Base-by-base conservation (phyloP, 306 rosid species). In the Lotus japonicus region DNA sequence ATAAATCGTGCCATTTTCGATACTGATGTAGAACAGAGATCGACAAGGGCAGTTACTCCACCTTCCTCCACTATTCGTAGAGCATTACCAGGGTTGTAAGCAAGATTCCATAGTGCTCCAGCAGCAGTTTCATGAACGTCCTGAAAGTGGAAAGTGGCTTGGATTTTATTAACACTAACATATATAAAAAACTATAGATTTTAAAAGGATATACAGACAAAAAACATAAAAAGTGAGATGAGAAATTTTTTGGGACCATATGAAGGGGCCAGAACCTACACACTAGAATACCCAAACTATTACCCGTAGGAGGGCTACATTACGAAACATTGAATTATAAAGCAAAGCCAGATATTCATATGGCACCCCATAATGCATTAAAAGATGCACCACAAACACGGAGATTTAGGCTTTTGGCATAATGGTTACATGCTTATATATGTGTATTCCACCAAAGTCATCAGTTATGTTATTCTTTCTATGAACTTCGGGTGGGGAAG, bases 51-150 rank as follows among this genome's bases (percentile, higher is more conserved):
- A 41, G 95, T 82, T 67, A 90, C 99, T 64, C 99, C 99, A 39
- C 99, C 99, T 84, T 90, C 97, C 85, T 95, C 96, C 41, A 95
- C 99, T 74, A 95, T 95, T 1, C 92, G 95, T 28, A 95, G 81
- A 79, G 99, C 99, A 77, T 95, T 95, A 12, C 97, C 92, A 17
- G 97, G 92, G 82, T 95, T 95, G 79, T 90, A 95, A 72, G 99
- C 99, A 79, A 95, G 96, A 81, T 95, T 95, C 99, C 99, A 95
- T 41, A 95, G 95, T 54, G 99, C 99, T 78, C 99, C 99, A n/a
- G 99, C 99, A 60, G 99, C 99, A 46, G 99, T 95, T 86, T 95
- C 99, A 60, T 91, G 99, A 80, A 95, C 99, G 82, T 95, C 99
- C 99, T 95, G 95, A 59, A 73, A 80, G 64, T n/a, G 69, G 71